phyloP scores from a whole-genome alignment of 768 basidiomycete genomes.

The Megacollybia marginata region DNA sequence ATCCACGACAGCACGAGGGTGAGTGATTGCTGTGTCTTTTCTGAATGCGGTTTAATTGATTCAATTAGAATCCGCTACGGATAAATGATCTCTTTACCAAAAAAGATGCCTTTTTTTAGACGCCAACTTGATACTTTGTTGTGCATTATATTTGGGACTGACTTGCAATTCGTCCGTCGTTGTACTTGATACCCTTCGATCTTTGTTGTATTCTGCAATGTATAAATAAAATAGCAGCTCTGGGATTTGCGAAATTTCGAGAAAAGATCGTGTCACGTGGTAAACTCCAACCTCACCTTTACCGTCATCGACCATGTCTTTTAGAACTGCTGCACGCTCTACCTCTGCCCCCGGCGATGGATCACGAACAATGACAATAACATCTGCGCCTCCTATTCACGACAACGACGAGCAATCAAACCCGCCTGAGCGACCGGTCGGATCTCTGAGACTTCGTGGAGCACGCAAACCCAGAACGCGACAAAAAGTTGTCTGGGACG shows the following conservation, averaged over 20 bases:
- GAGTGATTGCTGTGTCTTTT: slow-evolving; percentile 24
- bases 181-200: neutral
- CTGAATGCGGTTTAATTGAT: neutral
- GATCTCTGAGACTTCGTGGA: slow-evolving; percentile 52
- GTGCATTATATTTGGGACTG: no score
- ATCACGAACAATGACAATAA: slow-evolving; percentile 48
- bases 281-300: no score
- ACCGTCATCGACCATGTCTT: no score
- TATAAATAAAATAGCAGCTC: no score
- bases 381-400: slow-evolving; percentile 18
- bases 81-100: neutral
- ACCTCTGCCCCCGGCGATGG: slow-evolving; percentile 41
- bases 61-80: neutral
- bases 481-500: slow-evolving; percentile 73
- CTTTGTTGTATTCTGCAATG: neutral
- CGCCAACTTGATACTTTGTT: neutral
- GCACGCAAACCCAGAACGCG: slow-evolving; percentile 19
- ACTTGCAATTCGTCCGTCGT: no score
- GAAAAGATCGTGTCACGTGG: no score
- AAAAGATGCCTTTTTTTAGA: neutral
- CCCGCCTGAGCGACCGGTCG: slow-evolving; percentile 17
- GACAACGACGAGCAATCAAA: neutral
- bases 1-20: slow-evolving; percentile 71
- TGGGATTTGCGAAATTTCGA: no score
- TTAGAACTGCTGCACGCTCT: slow-evolving; percentile 9